These are phyloP conservation scores for Paxillus ammoniavirescens DNA, from an alignment of 768 basidiomycete genomes.

Conservation along the genomic window DNA sequence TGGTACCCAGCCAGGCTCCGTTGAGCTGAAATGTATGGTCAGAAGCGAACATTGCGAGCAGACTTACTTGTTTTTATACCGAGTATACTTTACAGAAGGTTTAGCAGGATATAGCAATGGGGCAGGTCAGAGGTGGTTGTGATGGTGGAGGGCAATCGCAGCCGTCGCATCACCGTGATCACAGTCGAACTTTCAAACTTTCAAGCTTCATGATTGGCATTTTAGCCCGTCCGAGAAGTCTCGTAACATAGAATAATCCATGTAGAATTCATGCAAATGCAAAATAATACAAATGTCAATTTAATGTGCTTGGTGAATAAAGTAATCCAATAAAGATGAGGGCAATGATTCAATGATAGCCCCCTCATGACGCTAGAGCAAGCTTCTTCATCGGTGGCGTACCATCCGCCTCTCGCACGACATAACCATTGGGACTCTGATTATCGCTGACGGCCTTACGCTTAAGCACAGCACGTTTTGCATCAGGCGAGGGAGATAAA, in stretches of 20 bases:
- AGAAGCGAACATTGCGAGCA: background rate
- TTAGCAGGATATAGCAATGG: background rate
- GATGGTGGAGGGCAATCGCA: background rate
- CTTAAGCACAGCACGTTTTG: conserved; percentile 59
- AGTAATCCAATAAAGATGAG: conserved; percentile 33
- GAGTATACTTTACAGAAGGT: background rate
- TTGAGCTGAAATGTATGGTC: background rate
- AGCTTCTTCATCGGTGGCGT: conserved; percentile 71
- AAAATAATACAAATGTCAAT: conserved; percentile 25
- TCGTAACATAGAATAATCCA: background rate
- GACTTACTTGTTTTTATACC: conserved; percentile 6
- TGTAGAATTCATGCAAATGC: conserved; percentile 4
- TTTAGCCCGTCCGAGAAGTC: background rate
- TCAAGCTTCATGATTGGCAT: no score
- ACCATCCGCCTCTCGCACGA: conserved; percentile 37
- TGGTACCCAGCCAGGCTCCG: background rate
- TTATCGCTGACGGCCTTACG: conserved; percentile 70
- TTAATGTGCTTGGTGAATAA: conserved; percentile 26
- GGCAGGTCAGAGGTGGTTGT: background rate
- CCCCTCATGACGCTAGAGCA: conserved; percentile 41
- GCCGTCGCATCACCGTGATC: no score
- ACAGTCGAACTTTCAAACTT: no score
- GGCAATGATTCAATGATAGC: conserved; percentile 3
- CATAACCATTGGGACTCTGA: conserved; percentile 30
- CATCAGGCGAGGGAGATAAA: conserved; percentile 50